Evolutionary conservation across 2,329 filamentous ascomycete species (phyloP), one percentile per base, ranked within the genome.

Genomic region (Coccinonectria pachysandricola): DNA sequence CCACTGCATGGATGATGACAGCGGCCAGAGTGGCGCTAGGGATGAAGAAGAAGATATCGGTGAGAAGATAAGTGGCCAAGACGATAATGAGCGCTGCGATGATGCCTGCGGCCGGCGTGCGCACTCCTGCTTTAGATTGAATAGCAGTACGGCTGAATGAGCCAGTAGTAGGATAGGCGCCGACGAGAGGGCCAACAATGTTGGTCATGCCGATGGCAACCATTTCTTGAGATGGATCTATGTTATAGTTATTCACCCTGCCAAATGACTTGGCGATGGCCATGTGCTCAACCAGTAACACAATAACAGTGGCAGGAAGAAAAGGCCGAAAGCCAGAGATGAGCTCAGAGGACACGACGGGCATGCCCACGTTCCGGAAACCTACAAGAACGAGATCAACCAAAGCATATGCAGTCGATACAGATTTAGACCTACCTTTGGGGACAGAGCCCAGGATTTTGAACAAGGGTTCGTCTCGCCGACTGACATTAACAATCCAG

Each of bases 211-310:
- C 88, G 39, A 96, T 94, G 12, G 85, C 88, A 23, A 98, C 83
- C 58, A 98, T 71, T 53, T 98, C 88, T 53, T 98, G 88, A 0
- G 88, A 95, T 0, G 91, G 87, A 43, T 95, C 78, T 50, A 98
- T 95, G 10, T 75, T 79, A 57, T 98, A 98, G 60, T 94, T 93
- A 63, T 95, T 96, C 44, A 95, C 73, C 32, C 88, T 74, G 7
- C 91, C 91, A 42, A 98, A 96, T 0, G 88, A 95, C 54, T 96
- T 98, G 11, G 87, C 85, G 37, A 96, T 95, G 24, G 88, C 86
- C 44, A 96, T 94, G 52, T 96, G 88, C 56, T 96, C 91, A 35
- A 96, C 92, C 18, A 96, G 67, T 31, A 96, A 67, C n/a, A 98
- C 87, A 39, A 96, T 93, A 27, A 95, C 77, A 1, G 81, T 79